Evolutionary conservation across 495 filamentous ascomycete species (phyloP).

Genomic region (Talaromyces borbonicus): DNA sequence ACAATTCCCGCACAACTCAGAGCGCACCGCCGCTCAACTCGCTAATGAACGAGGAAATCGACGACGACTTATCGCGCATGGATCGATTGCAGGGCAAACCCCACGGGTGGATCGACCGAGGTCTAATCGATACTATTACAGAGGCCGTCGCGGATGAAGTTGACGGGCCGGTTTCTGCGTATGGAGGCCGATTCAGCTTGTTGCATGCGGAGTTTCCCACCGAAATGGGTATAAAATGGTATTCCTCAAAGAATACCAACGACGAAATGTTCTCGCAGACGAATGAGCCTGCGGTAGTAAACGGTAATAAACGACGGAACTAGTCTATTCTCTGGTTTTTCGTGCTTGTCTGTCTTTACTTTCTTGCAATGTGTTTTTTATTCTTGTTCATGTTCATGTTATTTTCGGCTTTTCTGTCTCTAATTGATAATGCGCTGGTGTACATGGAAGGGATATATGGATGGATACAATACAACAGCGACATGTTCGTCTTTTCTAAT

Average conservation of each 20-base stretch:
- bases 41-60: slow-evolving; percentile 47
- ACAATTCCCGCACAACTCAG: slow-evolving; percentile 34
- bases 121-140: slow-evolving; percentile 27
- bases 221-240: slow-evolving; percentile 27
- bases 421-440: background rate
- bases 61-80: slow-evolving; percentile 51
- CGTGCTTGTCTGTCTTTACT: slow-evolving; percentile 7
- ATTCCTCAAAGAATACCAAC: slow-evolving; percentile 12
- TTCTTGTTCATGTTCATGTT: slow-evolving; percentile 1
- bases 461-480: background rate
- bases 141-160: slow-evolving; percentile 22
- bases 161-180: slow-evolving; percentile 22
- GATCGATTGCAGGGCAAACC: slow-evolving; percentile 30
- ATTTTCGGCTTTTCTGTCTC: background rate
- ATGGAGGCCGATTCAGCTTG: slow-evolving; percentile 27
- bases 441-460: slow-evolving; percentile 1
- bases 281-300: background rate
- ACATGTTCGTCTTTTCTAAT: too few relatives aligned
- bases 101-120: slow-evolving; percentile 26
- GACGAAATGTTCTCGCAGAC: slow-evolving; percentile 8
- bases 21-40: slow-evolving; percentile 40
- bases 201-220: slow-evolving; percentile 35
- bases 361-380: slow-evolving; percentile 4
- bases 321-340: background rate
- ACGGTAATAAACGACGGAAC: slow-evolving; percentile 5